A percentile compares a stretch with the other conserved stretches of the same genome.
Conservation (phyloP, 371 early-diverging fungal species). For the Lichtheimia hyalospora region DNA sequence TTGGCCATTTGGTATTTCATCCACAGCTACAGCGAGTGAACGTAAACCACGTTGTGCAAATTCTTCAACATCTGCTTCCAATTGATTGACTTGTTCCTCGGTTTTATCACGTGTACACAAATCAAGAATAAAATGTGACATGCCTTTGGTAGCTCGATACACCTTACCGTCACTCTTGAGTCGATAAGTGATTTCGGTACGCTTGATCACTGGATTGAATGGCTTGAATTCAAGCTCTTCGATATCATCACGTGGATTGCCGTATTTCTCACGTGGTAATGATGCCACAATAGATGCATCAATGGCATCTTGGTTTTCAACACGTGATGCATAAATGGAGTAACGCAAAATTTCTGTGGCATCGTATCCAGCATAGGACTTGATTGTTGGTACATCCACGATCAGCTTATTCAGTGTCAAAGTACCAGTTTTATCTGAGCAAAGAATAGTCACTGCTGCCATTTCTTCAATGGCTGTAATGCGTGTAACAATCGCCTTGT, state of each 20-base stretch:
- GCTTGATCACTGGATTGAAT: slow-evolving; percentile 89
- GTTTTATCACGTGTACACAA: slow-evolving; percentile 71
- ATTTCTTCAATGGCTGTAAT: slow-evolving; percentile 91
- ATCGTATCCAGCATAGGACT: slow-evolving; percentile 54
- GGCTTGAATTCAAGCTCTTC: slow-evolving; percentile 78
- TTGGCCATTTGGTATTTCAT: slow-evolving; percentile 56
- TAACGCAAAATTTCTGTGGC: slow-evolving; percentile 58
- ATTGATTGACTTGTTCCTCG: slow-evolving; percentile 52
- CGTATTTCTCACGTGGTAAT: slow-evolving; percentile 45
- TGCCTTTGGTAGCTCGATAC: slow-evolving; percentile 73
- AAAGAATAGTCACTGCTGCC: slow-evolving; percentile 90
- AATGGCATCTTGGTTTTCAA: slow-evolving; percentile 77
- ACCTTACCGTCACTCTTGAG: slow-evolving; percentile 59
- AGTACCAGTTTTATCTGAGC: slow-evolving; percentile 97
- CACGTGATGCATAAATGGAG: slow-evolving; percentile 69
- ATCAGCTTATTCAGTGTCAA: slow-evolving; percentile 92
- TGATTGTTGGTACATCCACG: slow-evolving; percentile 66
- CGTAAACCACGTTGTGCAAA: slow-evolving; percentile 85
- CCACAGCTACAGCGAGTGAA: slow-evolving; percentile 75
- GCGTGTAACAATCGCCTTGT: slow-evolving; percentile 90
- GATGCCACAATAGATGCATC: slow-evolving; percentile 75
- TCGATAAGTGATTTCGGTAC: slow-evolving; percentile 79
- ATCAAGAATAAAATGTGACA: slow-evolving; percentile 73
- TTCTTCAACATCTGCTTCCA: slow-evolving; percentile 71
- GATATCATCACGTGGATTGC: slow-evolving; percentile 65